Base-by-base conservation (phyloP, 495 filamentous ascomycete species). In the Podospora pseudoanserina region DNA sequence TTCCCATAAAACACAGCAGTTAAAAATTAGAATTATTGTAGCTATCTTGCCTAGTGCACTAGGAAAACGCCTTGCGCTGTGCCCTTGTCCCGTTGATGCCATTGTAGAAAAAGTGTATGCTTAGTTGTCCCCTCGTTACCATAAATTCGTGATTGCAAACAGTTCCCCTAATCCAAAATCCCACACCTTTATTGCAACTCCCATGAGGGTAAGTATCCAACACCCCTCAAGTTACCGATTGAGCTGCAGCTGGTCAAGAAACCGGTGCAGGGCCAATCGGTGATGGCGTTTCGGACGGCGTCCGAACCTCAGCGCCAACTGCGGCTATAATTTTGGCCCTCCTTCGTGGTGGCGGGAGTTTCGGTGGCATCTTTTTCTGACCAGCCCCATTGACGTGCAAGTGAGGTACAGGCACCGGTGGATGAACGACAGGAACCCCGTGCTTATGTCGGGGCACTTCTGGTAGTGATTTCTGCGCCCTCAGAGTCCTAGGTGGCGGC, bases 281-380 rank as follows among this genome's bases (percentile, higher is more conserved):
- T 49, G 39, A 49, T 49, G 39, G 13, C 13, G 39, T 16, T 49
- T 57, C 66, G 4, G 67, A 39, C 60, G 67, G 64, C 16, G 70
- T 64, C 20, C 66, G 23, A 18, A 57, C 20, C 19, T 73, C 71
- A 6, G 30, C 39, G 63, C 49, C 62, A 0, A 53, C 64, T 9
- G 72, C 67, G 9, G 68, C 56, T 66, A 78, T 80, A 19, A 83
- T 70, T 67, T 78, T 82, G 32, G 81, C 80, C 60, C 75, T 63
- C 68, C 85, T 80, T 67, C 85, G 73, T 26, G 85, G 85, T 1
- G 82, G 82, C 9, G 85, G 85, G 4, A 84, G 78, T 70, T 86
- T 85, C 0, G 85, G 85, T 18, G 85, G 85, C n/a, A 79, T 63
- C 72, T 83, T 86, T 73, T 86, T 87, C 27, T 62, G 70, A 63